Base-by-base conservation (phyloP, 441 rosid species). In the Capsella rubella region DNA sequence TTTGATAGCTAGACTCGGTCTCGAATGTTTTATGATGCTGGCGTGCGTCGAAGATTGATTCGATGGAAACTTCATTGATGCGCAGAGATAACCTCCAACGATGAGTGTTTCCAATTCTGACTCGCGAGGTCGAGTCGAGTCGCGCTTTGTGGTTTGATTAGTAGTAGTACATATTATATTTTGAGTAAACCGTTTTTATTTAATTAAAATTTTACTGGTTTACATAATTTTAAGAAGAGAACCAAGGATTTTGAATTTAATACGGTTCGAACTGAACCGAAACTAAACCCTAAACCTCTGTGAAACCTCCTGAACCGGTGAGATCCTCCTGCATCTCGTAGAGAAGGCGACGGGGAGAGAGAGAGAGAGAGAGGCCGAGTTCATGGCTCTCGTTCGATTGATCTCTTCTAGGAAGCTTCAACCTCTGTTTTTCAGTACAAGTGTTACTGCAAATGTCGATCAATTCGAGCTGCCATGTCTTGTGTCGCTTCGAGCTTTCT, bases 401-500 rank as follows among this genome's bases (percentile, higher is more conserved):
- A 9, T 45, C 46, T 32, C 28, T 67, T 67, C 42, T 37, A 71
- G 78, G 62, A 78, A 72, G 67, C 32, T 59, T 32, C 37, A 64
- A 0, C 35, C 1, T 7, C 14, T 16, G n/a, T 16, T 51, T 1
- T 25, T 0, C 50, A 34, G 58, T 34, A 49, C 39, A 49, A 54
- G 42, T 10, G 42, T 39, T 10, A 13, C 4, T 10, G 42, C 13
- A 39, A 39, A 45, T 69, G 90, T 75, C 52, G 47, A 75, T 64
- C 81, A 85, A 37, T 68, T 60, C 55, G 83, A 75, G 49, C 73
- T 64, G 16, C 42, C 61, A 60, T 51, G 66, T 13, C n/a, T 74
- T 78, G 72, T 73, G 74, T 62, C 82, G 59, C 68, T 69, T 77
- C 84, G 64, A 72, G 86, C 85, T 46, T 64, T 74, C 78, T 95